Conservation (phyloP, 2,329 filamentous ascomycete species). For the Cytospora piceicola region DNA sequence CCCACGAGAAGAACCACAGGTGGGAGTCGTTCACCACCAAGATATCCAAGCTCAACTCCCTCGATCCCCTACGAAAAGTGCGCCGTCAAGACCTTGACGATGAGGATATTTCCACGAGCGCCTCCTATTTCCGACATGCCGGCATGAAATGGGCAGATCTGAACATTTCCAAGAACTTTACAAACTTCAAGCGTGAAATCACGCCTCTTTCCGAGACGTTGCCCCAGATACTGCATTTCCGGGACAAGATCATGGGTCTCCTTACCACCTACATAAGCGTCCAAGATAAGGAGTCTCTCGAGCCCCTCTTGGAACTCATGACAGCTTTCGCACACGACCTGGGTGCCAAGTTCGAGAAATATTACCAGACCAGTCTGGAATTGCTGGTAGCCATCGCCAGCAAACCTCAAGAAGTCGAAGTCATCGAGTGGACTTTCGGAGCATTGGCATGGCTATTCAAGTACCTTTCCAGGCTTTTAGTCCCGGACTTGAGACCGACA, state of each 20-base stretch:
- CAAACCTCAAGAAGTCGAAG: conserved; percentile 76
- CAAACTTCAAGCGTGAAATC: conserved; percentile 74
- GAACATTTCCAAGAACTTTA: conserved; percentile 84
- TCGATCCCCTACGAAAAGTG: conserved; percentile 90
- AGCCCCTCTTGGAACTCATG: conserved; percentile 85
- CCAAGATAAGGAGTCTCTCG: conserved; percentile 78
- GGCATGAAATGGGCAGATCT: conserved; percentile 89
- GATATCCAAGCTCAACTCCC: conserved; percentile 82
- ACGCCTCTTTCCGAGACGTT: conserved; percentile 84
- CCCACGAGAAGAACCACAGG: conserved; percentile 79
- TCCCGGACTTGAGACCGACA: conserved; percentile 82
- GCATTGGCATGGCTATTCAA: conserved; percentile 96
- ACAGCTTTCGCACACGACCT: conserved; percentile 95
- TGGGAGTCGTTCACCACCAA: conserved; percentile 92
- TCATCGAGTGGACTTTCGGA: conserved; percentile 98
- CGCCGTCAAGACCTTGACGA: conserved; percentile 82
- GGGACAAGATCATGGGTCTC: conserved; percentile 79
- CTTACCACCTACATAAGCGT: conserved; percentile 76
- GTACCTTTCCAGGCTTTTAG: conserved; percentile 85
- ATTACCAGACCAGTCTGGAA: conserved; percentile 76
- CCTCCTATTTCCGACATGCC: conserved; percentile 85
- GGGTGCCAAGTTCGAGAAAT: conserved; percentile 82
- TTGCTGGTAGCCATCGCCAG: conserved; percentile 79
- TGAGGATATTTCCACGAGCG: conserved; percentile 73
- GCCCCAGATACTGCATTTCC: conserved; percentile 88